Evolutionary conservation across 148 eudicot genomes (phyloP).

Genomic region (Diospyros kaki): DNA sequence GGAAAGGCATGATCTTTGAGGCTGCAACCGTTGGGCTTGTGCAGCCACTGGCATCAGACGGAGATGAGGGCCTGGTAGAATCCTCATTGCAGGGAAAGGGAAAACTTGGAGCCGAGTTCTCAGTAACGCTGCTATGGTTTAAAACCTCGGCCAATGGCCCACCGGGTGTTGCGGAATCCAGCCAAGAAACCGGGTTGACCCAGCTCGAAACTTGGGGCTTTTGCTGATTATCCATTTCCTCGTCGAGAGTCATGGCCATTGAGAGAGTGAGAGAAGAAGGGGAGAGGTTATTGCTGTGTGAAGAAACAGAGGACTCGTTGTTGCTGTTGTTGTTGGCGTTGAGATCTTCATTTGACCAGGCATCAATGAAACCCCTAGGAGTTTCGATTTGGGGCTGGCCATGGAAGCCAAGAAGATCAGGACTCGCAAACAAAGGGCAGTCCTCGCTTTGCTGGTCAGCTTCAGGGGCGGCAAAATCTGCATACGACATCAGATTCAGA

Average conservation of each 20-base stretch:
- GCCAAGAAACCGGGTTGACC: conserved; percentile 21
- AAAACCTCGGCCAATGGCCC: conserved; percentile 87
- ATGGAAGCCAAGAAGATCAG: neutral
- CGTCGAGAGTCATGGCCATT: conserved; percentile 32
- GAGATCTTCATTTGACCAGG: conserved; percentile 41
- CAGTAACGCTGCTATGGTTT: conserved; percentile 14
- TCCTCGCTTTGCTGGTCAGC: neutral
- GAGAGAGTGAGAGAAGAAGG: conserved; percentile 39
- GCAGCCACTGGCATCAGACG: conserved; percentile 58
- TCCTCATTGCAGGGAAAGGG: conserved; percentile 15
- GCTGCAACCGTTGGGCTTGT: conserved; percentile 41
- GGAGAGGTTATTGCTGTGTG: conserved; percentile 17
- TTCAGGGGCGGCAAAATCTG: conserved; percentile 17
- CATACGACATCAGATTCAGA: conserved; percentile 26
- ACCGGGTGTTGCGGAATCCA: conserved; percentile 35
- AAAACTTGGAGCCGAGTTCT: conserved; percentile 14
- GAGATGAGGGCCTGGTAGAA: conserved; percentile 40
- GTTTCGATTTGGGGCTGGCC: conserved; percentile 7
- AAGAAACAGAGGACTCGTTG: conserved; percentile 16
- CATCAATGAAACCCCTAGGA: conserved; percentile 40
- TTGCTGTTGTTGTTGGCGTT: conserved; percentile 11
- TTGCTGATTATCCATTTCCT: conserved; percentile 26
- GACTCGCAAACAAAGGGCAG: conserved; percentile 6
- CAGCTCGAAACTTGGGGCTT: conserved; percentile 12
- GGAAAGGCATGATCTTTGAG: conserved; percentile 37